Conservation (phyloP, 2,329 filamentous ascomycete species). For the Trichoderma citrinoviride region DNA sequence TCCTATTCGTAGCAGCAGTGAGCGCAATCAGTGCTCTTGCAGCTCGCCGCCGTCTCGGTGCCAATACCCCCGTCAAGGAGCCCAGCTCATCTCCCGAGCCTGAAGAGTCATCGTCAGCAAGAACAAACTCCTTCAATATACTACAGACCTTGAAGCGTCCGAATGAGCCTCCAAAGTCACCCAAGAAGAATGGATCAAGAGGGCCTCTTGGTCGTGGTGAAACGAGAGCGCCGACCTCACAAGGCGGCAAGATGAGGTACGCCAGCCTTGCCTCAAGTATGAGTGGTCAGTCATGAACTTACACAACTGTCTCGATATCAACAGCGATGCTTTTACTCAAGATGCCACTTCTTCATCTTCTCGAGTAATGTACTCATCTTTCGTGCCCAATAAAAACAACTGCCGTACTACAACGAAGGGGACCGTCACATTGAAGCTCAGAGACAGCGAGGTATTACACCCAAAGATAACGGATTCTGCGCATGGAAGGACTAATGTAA, state of each 20-base stretch:
- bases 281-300: background rate
- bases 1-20: conserved; percentile 25
- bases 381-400: conserved; percentile 46
- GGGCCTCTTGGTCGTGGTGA: background rate
- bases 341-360: background rate
- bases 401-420: conserved; percentile 41
- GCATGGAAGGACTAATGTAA: background rate
- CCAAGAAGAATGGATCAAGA: conserved; percentile 23
- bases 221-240: background rate
- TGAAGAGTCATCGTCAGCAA: conserved; percentile 26
- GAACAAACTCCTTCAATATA: conserved; percentile 33
- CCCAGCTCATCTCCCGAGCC: conserved; percentile 21
- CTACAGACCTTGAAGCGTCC: conserved; percentile 27
- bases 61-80: conserved; percentile 23
- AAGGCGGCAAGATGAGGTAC: conserved; percentile 11
- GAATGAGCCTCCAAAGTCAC: conserved; percentile 21
- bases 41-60: conserved; percentile 34
- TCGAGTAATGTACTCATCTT: conserved; percentile 44
- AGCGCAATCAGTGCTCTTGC: conserved; percentile 41
- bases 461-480: no score
- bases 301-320: background rate
- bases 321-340: background rate
- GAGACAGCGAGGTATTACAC: conserved; percentile 49
- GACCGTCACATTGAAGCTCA: conserved; percentile 42
- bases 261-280: background rate